Percentiles rank a stretch among this genome's conserved stretches.
Conservation (phyloP, 306 rosid species). For the Rosa lucieae region DNA sequence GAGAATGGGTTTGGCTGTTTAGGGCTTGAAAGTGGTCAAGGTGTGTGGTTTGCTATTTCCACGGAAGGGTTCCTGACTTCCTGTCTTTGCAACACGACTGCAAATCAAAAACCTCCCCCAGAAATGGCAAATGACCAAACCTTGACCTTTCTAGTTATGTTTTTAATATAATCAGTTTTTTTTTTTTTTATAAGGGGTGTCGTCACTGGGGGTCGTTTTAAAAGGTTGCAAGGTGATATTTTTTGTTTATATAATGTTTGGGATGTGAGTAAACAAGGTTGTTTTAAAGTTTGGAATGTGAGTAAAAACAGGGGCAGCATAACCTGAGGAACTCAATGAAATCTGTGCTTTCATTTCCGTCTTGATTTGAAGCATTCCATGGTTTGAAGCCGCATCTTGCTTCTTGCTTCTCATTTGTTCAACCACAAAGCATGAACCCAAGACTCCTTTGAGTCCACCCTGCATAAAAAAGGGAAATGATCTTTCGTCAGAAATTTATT, state of each 20-base stretch:
- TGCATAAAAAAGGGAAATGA: constrained; percentile 7
- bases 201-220: too few relatives aligned
- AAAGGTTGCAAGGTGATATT: neutral
- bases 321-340: constrained; percentile 8
- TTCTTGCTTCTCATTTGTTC: constrained; percentile 4
- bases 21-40: too few relatives aligned
- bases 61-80: too few relatives aligned
- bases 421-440: neutral
- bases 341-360: neutral
- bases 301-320: constrained; percentile 17
- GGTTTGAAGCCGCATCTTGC: constrained; percentile 13
- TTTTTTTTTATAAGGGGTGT: too few relatives aligned
- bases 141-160: too few relatives aligned
- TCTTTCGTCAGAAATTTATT: neutral
- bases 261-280: constrained; percentile 28
- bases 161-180: too few relatives aligned
- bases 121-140: too few relatives aligned
- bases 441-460: constrained; percentile 5
- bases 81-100: too few relatives aligned
- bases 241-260: constrained; percentile 21
- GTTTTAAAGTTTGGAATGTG: constrained; percentile 23
- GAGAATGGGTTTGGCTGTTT: too few relatives aligned
- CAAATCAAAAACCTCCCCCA: too few relatives aligned
- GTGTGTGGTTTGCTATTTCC: too few relatives aligned
- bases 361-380: neutral